Percentiles rank a stretch among this genome's conserved stretches.
phyloP scores from a whole-genome alignment of 1,139 yeast genomes.

The Kodamaea derodonti region DNA sequence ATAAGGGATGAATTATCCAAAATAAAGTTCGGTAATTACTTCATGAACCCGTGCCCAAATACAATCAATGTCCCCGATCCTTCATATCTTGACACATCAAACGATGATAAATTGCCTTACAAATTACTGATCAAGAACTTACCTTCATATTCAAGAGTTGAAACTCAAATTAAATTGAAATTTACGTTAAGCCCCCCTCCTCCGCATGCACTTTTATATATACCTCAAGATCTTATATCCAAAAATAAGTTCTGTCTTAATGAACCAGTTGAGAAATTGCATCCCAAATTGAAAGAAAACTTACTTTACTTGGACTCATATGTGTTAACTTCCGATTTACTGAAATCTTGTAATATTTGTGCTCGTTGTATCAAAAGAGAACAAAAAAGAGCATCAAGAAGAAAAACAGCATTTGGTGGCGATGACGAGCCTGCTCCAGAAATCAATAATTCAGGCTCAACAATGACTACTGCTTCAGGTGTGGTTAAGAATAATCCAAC shows the following conservation, averaged over 20 bases:
- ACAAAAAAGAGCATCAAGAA: slow-evolving; percentile 87
- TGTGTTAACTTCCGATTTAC: slow-evolving; percentile 54
- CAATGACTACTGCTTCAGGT: slow-evolving; percentile 19
- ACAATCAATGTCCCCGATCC: slow-evolving; percentile 29
- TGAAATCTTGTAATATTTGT: slow-evolving; percentile 71
- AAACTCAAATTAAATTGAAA: slow-evolving; percentile 84
- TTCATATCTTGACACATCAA: slow-evolving; percentile 37
- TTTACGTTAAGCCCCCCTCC: slow-evolving; percentile 72
- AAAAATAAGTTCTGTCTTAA: slow-evolving; percentile 70
- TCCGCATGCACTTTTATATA: slow-evolving; percentile 61
- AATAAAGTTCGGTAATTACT: slow-evolving; percentile 52
- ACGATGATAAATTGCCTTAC: slow-evolving; percentile 49
- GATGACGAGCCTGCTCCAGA: slow-evolving; percentile 28
- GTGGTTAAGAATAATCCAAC: slow-evolving; percentile 43
- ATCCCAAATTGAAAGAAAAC: slow-evolving; percentile 46
- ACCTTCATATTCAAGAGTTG: slow-evolving; percentile 84
- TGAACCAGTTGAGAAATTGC: slow-evolving; percentile 40
- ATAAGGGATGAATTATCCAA: slow-evolving; percentile 52
- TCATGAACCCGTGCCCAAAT: slow-evolving; percentile 38
- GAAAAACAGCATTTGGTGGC: slow-evolving; percentile 55
- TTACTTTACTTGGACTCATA: slow-evolving; percentile 63
- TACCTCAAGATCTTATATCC: slow-evolving; percentile 84
- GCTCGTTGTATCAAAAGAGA: slow-evolving; percentile 86
- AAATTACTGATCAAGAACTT: slow-evolving; percentile 55
- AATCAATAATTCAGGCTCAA: slow-evolving; percentile 6